Percentiles rank a stretch among this genome's conserved stretches.
Conservation (phyloP, 495 filamentous ascomycete genomes). For the Parathielavia hyrcaniae region DNA sequence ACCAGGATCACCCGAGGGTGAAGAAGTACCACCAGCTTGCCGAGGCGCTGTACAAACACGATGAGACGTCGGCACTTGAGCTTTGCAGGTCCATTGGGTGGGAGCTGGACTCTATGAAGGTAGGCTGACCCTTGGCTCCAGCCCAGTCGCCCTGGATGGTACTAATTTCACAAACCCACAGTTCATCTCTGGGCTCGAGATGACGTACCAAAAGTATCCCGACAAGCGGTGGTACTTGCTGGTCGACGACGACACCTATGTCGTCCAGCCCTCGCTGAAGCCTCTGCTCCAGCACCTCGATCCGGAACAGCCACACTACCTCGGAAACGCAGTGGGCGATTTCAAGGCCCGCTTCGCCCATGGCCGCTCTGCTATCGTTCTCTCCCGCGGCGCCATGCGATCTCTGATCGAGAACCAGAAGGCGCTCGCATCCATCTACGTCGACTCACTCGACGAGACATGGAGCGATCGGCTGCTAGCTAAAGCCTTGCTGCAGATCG, state of each 20-base stretch:
- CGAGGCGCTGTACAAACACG: conserved; percentile 33
- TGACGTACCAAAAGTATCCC: conserved; percentile 37
- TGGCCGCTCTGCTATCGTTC: conserved; percentile 41
- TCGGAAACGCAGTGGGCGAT: conserved; percentile 48
- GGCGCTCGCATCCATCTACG: conserved; percentile 28
- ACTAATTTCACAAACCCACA: conserved; percentile 11
- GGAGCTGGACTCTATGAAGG: conserved; percentile 48
- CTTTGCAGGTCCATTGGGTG: conserved; percentile 38
- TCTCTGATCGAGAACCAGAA: conserved; percentile 32
- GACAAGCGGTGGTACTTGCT: conserved; percentile 47
- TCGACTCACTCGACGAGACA: conserved; percentile 36
- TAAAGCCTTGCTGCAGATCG: conserved; percentile 36
- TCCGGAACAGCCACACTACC: conserved; percentile 35
- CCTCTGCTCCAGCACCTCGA: conserved; percentile 39
- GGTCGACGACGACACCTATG: conserved; percentile 44
- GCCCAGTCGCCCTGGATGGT: not conserved
- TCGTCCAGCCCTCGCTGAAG: conserved; percentile 38
- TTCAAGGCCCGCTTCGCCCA: conserved; percentile 45
- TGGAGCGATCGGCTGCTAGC: conserved; percentile 44
- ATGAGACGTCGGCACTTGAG: conserved; percentile 31
- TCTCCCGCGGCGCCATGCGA: conserved; percentile 40
- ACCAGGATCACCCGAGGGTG: conserved; percentile 25
- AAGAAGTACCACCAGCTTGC: conserved; percentile 35
- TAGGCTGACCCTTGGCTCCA: conserved; percentile 6
- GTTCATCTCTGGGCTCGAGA: conserved; percentile 42